A percentile compares a stretch with the other conserved stretches of the same genome.
Evolutionary conservation across 345 rosid species (phyloP).

Genomic region (Leavenworthia alabamica): DNA sequence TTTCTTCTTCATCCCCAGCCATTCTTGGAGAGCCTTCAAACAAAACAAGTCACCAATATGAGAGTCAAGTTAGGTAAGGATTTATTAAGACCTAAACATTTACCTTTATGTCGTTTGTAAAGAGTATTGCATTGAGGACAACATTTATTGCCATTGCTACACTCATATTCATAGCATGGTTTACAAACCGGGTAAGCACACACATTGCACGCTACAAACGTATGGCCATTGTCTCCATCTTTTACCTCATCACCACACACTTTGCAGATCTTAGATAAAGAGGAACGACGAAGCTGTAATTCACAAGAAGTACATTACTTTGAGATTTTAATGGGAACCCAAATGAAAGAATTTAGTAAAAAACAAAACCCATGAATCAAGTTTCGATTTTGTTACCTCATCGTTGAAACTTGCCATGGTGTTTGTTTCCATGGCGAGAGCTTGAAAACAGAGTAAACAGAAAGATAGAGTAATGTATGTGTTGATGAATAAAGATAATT

Average conservation of each 20-base stretch:
- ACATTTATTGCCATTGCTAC: conserved; percentile 78
- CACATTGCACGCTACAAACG: conserved; percentile 69
- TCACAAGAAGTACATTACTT: conserved; percentile 2
- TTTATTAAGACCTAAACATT: neutral
- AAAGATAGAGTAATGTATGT: conserved; percentile 8
- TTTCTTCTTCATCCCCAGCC: conserved; percentile 60
- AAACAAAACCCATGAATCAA: conserved; percentile 7
- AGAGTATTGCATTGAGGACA: conserved; percentile 94
- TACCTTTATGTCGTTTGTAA: conserved; percentile 83
- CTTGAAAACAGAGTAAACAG: conserved; percentile 14
- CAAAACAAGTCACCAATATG: neutral
- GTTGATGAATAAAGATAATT: conserved; percentile 18
- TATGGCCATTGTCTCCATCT: conserved; percentile 44
- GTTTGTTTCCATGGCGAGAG: conserved; percentile 39
- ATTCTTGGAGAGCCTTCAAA: conserved; percentile 58
- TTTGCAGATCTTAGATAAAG: conserved; percentile 49
- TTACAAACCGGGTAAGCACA: conserved; percentile 81
- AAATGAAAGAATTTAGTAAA: neutral
- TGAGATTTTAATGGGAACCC: neutral
- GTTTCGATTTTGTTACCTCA: conserved; percentile 33
- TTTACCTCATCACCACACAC: conserved; percentile 82
- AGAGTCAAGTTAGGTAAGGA: neutral
- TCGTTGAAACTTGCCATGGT: conserved; percentile 53
- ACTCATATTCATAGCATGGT: conserved; percentile 87
- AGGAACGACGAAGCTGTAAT: conserved; percentile 39